phyloP scores from a whole-genome alignment of 2,329 filamentous ascomycete genomes.

The Zymoseptoria tritici region DNA sequence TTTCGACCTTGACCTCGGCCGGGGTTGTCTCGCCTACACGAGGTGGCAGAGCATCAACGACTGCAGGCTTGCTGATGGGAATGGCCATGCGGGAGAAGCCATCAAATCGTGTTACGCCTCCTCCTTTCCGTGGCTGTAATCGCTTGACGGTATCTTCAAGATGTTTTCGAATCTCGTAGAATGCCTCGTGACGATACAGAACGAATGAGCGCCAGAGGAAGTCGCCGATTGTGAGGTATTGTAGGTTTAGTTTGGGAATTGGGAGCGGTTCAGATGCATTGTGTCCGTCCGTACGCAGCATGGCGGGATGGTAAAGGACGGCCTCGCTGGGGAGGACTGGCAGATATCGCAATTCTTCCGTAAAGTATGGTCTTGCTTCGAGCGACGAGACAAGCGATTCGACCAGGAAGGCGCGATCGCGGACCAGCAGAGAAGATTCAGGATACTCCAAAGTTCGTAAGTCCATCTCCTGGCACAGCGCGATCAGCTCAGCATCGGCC shows the following conservation, averaged over 20 bases:
- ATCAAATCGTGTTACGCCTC: constrained; percentile 62
- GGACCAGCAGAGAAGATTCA: constrained; percentile 54
- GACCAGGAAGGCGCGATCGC: constrained; percentile 57
- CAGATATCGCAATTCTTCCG: constrained; percentile 65
- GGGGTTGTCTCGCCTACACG: constrained; percentile 72
- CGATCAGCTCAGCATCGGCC: constrained; percentile 63
- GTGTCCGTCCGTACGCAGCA: constrained; percentile 77
- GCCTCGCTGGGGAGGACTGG: constrained; percentile 77
- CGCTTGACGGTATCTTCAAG: constrained; percentile 76
- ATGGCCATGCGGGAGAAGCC: constrained; percentile 91
- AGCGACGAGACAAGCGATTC: constrained; percentile 70
- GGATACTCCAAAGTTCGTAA: constrained; percentile 73
- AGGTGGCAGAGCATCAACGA: constrained; percentile 77
- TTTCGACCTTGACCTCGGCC: constrained; percentile 80
- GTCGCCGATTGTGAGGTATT: constrained; percentile 90
- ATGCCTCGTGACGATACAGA: constrained; percentile 81
- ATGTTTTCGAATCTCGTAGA: constrained; percentile 88
- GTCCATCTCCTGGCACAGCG: constrained; percentile 64
- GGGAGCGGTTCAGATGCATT: constrained; percentile 81
- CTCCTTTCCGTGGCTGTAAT: constrained; percentile 60
- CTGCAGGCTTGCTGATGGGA: constrained; percentile 74
- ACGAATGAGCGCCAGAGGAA: constrained; percentile 94
- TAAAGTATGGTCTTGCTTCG: constrained; percentile 73
- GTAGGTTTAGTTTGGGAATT: constrained; percentile 88
- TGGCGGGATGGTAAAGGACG: constrained; percentile 67